These are phyloP conservation scores for Pseudocercospora macadamiae DNA, from an alignment of 2,329 filamentous ascomycete species.

Conservation along the genomic window DNA sequence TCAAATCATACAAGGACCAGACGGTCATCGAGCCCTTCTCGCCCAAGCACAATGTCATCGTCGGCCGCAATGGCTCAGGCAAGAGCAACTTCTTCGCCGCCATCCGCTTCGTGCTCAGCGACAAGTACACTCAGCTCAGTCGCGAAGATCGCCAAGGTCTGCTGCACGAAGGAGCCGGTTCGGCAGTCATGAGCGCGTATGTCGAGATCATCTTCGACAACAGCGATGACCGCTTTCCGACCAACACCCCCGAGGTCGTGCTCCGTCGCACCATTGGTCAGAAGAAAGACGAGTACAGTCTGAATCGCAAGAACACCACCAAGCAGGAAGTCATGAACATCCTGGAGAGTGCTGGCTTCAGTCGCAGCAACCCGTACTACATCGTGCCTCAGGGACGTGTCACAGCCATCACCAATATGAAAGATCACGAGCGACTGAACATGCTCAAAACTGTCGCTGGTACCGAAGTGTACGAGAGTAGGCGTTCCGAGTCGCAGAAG, in stretches of 20 bases:
- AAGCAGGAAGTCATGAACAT: constrained; percentile 94
- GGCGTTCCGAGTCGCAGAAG: constrained; percentile 87
- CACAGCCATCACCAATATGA: constrained; percentile 97
- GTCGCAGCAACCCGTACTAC: constrained; percentile 96
- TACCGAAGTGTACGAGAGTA: constrained; percentile 93
- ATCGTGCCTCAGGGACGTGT: constrained; percentile 98
- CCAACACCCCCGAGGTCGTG: constrained; percentile 85
- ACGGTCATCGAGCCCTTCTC: constrained; percentile 98
- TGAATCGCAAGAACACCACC: constrained; percentile 95
- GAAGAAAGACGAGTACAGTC: constrained; percentile 98
- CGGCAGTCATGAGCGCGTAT: constrained; percentile 98
- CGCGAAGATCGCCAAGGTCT: constrained; percentile 94
- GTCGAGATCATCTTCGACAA: constrained; percentile 99
- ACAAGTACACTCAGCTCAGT: constrained; percentile 88
- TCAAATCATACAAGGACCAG: constrained; percentile 97
- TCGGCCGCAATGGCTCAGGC: constrained; percentile 97
- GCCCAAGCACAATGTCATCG: constrained; percentile 95
- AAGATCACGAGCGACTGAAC: constrained; percentile 86
- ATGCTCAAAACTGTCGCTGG: constrained; percentile 97
- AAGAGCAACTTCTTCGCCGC: constrained; percentile 99
- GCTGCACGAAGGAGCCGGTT: constrained; percentile 96
- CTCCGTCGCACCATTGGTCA: constrained; percentile 91
- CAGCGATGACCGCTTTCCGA: constrained; percentile 91
- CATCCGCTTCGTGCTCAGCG: constrained; percentile 96
- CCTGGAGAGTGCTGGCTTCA: constrained; percentile 94